Evolutionary conservation across 768 basidiomycete genomes (phyloP), one percentile per base, ranked within the genome.

Genomic region (Cystofilobasidium capitatum): DNA sequence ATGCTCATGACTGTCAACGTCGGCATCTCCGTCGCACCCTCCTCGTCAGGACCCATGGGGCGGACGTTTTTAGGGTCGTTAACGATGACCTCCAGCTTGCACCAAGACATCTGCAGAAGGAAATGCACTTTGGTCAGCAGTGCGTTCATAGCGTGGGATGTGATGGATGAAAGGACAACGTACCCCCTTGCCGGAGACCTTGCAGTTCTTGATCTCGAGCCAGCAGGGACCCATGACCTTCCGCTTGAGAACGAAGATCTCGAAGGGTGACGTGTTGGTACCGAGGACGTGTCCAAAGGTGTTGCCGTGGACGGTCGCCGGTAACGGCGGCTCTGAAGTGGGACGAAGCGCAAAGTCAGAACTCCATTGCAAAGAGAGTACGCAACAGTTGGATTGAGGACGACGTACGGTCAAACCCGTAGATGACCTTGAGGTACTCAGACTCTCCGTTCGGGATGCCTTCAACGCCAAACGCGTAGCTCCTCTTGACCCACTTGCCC

Each of bases 181-280:
- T 75, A 96, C 92, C 1, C 88, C 88, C 77, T 89, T 87, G 72
- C 85, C 78, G 58, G 88, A 88, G 22, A 93, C 79, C 29, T 81
- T 78, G 1, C 88, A 86, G 55, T 86, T 82, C 77, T 87, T 87
- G 70, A 99, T 83, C 65, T 86, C 82, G 54, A 99, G 80, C 96
- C 96, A 99, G 75, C 96, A 98, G 0, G 96, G 93, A 0, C 96
- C 96, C 92, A 97, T 97, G 66, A 98, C 96, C 79, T 93, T 96
- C 37, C 92, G 85, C 77, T 98, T 98, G 55, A 98, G 72, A 2
- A 92, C 93, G 24, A 99, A 83, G 13, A 91, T 79, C 75, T 98
- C 96, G 72, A 99, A 99, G 0, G 94, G 88, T 62, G 80, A 89
- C 7, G 92, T 94, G 71, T 85, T 92, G 3, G 93, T 88, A 16